Conservation (phyloP, 306 rosid genomes). For the Gastrolobium bilobum region DNA sequence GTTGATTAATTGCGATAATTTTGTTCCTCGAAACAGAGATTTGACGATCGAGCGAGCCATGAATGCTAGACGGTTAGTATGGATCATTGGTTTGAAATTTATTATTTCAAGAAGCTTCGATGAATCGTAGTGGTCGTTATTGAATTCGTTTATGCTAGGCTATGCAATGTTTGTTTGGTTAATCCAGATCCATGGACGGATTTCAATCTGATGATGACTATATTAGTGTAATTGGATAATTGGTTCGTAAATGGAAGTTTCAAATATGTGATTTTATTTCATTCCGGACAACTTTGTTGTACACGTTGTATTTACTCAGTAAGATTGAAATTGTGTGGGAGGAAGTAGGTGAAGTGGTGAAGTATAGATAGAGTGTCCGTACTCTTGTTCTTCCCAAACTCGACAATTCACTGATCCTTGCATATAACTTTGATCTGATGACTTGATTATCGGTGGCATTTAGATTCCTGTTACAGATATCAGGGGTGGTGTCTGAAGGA, state of each 20-base stretch:
- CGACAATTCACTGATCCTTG: slow-evolving; percentile 21
- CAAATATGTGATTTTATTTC: slow-evolving; percentile 14
- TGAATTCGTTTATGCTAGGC: slow-evolving; percentile 7
- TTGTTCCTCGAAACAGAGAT: slow-evolving; percentile 33
- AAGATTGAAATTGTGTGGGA: slow-evolving; percentile 16
- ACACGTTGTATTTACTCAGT: not conserved
- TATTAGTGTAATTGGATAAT: slow-evolving; percentile 24
- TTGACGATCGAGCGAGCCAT: slow-evolving; percentile 51
- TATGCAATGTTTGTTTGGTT: slow-evolving; percentile 7
- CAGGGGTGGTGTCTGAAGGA: slow-evolving; percentile 18
- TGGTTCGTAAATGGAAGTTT: slow-evolving; percentile 13
- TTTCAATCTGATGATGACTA: not conserved
- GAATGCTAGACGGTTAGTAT: slow-evolving; percentile 56
- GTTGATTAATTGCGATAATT: slow-evolving; percentile 18
- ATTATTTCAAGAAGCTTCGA: not conserved
- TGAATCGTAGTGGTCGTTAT: not conserved
- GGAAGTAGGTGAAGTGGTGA: slow-evolving; percentile 7
- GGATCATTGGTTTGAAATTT: not conserved
- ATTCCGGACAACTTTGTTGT: not conserved
- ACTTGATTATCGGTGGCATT: slow-evolving; percentile 24
- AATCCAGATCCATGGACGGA: slow-evolving; percentile 16
- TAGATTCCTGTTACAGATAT: not conserved
- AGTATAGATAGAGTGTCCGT: slow-evolving; percentile 7
- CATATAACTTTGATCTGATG: slow-evolving; percentile 27
- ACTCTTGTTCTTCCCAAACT: slow-evolving; percentile 3